These are phyloP conservation scores for Botrytis hyacinthi DNA, from an alignment of 2,329 filamentous ascomycete genomes.

Conservation along the genomic window DNA sequence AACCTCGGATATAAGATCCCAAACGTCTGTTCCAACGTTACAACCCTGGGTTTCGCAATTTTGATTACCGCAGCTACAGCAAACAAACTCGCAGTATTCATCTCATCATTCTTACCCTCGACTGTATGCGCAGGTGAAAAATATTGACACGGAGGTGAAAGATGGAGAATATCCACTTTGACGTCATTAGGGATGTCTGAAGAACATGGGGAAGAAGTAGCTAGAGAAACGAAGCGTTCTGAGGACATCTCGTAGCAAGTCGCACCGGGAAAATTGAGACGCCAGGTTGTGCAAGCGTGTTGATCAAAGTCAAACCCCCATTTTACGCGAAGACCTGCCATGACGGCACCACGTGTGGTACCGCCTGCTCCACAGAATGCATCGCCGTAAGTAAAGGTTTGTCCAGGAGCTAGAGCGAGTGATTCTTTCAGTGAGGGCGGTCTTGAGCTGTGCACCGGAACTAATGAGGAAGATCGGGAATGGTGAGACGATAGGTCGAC, in stretches of 20 bases:
- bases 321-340: slow-evolving; percentile 56
- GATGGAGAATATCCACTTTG: slow-evolving; percentile 66
- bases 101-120: slow-evolving; percentile 57
- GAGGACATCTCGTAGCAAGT: slow-evolving; percentile 51
- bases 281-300: slow-evolving; percentile 31
- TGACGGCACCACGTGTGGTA: slow-evolving; percentile 60
- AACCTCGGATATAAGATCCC: slow-evolving; percentile 59
- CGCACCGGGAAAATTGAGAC: slow-evolving; percentile 32
- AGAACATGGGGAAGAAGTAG: slow-evolving; percentile 14
- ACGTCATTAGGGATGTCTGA: slow-evolving; percentile 31
- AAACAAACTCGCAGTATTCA: slow-evolving; percentile 61
- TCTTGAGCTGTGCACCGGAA: slow-evolving; percentile 14
- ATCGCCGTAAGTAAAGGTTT: slow-evolving; percentile 67
- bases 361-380: slow-evolving; percentile 73
- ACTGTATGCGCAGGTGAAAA: slow-evolving; percentile 71
- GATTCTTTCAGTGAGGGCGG: slow-evolving; percentile 19
- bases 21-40: slow-evolving; percentile 77
- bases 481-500: slow-evolving; percentile 17
- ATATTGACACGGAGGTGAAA: slow-evolving; percentile 75
- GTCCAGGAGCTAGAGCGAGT: slow-evolving; percentile 35
- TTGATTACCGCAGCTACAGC: slow-evolving; percentile 55
- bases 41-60: slow-evolving; percentile 60
- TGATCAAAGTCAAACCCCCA: slow-evolving; percentile 62
- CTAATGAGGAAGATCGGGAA: background rate
- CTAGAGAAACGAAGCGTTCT: slow-evolving; percentile 47